Base-by-base conservation (phyloP, 2,329 filamentous ascomycete species). In the Aureobasidium sp. region DNA sequence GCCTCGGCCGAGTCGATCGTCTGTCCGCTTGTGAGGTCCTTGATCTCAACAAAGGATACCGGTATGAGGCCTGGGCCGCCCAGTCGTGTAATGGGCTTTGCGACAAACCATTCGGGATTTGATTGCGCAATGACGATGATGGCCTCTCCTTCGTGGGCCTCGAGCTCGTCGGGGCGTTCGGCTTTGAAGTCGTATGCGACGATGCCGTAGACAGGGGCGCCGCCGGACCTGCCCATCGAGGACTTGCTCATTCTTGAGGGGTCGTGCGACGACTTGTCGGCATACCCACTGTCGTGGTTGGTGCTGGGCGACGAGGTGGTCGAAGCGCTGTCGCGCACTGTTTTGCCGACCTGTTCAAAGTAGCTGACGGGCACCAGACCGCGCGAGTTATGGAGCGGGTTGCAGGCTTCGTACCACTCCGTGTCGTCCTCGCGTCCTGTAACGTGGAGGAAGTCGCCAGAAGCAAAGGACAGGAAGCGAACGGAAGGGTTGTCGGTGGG, bases 91-190 rank as follows among this genome's bases (percentile, higher is more conserved):
- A 99, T 99, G n/a, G 94, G 94, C 77, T 99, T 99, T 56, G 94
- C 94, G 65, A 99, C 93, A 71, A 97, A 97, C 94, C 94, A 99
- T 76, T 99, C 94, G 5, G 93, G 91, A 71, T 97, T 97, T 7
- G 93, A 97, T 75, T 97, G 94, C 48, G 94, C 94, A 72, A 97
- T 97, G 61, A 99, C 92, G 67, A 99, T 97, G 71, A 99, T 97
- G 59, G 92, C 90, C 76, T 99, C 94, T 63, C 92, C 93, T 51
- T 91, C 89, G 75, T 96, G 95, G 53, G 94, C 94, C 68, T 97
- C 92, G 63, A 99, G 78, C 77, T 99, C 94, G 74, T 99, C 94
- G n/a, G 91, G 89, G 62, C 93, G 81, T 76, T 97, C 93, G 0
- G 94, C 94, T 68, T 90, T 86, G 76, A 99, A 99, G 76, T 97